Evolutionary conservation across 768 basidiomycete genomes (phyloP).

Genomic region (Naematelia aurantialba): DNA sequence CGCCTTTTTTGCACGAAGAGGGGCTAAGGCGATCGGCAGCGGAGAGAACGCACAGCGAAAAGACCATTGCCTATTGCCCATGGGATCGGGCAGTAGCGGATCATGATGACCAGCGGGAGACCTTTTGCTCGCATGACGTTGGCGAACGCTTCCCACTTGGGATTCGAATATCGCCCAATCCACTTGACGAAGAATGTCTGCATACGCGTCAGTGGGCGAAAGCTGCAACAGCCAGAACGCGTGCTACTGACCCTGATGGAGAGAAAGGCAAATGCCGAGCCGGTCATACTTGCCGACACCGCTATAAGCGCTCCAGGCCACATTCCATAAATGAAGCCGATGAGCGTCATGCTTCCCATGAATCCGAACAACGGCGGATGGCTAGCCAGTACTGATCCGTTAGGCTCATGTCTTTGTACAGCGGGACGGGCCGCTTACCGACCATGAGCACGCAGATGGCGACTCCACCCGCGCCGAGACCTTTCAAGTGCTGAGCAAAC

Average conservation of each 20-base stretch:
- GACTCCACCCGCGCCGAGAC: conserved; percentile 37
- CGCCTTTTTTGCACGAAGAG: background rate
- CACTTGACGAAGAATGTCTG: conserved; percentile 47
- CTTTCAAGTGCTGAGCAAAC: conserved; percentile 30
- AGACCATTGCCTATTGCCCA: conserved; percentile 49
- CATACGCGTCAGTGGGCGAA: background rate
- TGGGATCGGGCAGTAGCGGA: conserved; percentile 48
- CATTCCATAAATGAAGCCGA: conserved; percentile 48
- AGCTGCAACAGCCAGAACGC: no score
- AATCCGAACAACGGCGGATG: conserved; percentile 50
- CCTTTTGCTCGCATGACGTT: conserved; percentile 49
- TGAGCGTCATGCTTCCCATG: conserved; percentile 43
- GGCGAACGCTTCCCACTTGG: conserved; percentile 48
- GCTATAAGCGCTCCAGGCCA: conserved; percentile 45
- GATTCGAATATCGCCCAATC: conserved; percentile 31
- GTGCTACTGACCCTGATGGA: conserved; percentile 46
- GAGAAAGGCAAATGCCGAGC: conserved; percentile 41
- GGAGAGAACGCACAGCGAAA: conserved; percentile 44
- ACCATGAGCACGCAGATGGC: conserved; percentile 32
- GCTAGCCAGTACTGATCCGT: conserved; percentile 44
- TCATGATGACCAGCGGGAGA: conserved; percentile 47
- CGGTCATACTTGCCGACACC: conserved; percentile 32
- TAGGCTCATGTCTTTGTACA: no score
- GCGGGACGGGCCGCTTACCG: conserved; percentile 31
- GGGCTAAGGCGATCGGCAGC: background rate